Conservation (phyloP, 2,329 filamentous ascomycete species). For the Trichoderma atrobrunneum region DNA sequence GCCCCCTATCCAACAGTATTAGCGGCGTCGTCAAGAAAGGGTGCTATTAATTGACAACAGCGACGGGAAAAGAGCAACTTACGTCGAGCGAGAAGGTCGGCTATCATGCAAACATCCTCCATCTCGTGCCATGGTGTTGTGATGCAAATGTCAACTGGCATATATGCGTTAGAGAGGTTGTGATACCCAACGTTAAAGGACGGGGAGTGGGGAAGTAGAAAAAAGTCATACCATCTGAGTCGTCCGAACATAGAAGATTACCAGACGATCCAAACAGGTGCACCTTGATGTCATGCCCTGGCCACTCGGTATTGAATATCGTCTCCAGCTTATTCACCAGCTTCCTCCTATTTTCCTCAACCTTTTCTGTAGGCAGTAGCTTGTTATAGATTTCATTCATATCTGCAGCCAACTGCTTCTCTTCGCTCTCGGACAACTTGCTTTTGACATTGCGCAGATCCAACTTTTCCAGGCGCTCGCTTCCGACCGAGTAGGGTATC, state of each 20-base stretch:
- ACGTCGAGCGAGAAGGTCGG: slow-evolving; percentile 81
- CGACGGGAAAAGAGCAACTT: slow-evolving; percentile 40
- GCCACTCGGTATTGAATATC: slow-evolving; percentile 88
- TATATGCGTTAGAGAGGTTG: slow-evolving; percentile 31
- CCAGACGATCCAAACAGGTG: slow-evolving; percentile 98
- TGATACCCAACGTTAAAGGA: neutral
- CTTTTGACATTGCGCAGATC: slow-evolving; percentile 70
- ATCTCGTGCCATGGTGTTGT: slow-evolving; percentile 85
- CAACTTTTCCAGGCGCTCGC: slow-evolving; percentile 69
- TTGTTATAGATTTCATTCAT: slow-evolving; percentile 82
- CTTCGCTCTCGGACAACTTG: slow-evolving; percentile 68
- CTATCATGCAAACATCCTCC: slow-evolving; percentile 87
- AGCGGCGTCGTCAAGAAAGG: slow-evolving; percentile 26
- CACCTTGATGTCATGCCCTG: slow-evolving; percentile 82
- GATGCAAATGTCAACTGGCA: slow-evolving; percentile 90
- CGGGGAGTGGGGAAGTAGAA: neutral
- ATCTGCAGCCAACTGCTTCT: slow-evolving; percentile 71
- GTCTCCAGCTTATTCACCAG: slow-evolving; percentile 85
- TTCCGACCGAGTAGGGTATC: slow-evolving; percentile 90
- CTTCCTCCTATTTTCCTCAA: slow-evolving; percentile 69
- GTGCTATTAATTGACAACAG: neutral
- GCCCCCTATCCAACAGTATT: slow-evolving; percentile 63
- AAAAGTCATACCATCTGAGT: slow-evolving; percentile 79
- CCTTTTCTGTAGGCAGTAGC: slow-evolving; percentile 77
- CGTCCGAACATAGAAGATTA: slow-evolving; percentile 88